These are phyloP conservation scores for Lipomyces mesembrius DNA, from an alignment of 805 yeast species.

Conservation along the genomic window DNA sequence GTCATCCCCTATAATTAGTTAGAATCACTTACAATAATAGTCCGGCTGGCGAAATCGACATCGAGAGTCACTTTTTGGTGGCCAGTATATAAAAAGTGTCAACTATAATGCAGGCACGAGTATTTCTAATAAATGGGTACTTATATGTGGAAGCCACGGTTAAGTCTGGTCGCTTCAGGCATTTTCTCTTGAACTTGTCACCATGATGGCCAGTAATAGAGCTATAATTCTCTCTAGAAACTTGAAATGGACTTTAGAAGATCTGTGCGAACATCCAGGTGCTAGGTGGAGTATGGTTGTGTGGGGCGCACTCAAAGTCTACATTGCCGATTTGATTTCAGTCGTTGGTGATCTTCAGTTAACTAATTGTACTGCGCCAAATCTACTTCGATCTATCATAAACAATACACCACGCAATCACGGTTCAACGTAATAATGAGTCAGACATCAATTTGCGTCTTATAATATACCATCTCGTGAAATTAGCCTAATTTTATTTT, in stretches of 20 bases:
- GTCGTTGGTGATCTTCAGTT: too few species aligned
- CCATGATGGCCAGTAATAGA: background rate
- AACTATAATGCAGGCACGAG: background rate
- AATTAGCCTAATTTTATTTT: background rate
- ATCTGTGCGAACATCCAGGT: background rate
- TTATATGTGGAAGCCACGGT: constrained; percentile 37
- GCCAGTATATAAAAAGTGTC: constrained; percentile 24
- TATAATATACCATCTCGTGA: background rate
- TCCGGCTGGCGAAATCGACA: constrained; percentile 24
- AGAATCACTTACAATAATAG: constrained; percentile 19
- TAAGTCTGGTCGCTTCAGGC: constrained; percentile 28
- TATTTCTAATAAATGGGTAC: constrained; percentile 9
- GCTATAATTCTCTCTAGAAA: background rate
- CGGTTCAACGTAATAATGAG: background rate
- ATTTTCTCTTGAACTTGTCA: constrained; percentile 3
- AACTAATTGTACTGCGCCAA: too few species aligned
- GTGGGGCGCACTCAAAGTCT: background rate
- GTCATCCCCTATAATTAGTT: background rate
- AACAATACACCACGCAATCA: background rate
- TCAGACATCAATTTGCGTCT: background rate
- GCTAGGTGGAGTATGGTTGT: background rate
- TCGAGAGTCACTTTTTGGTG: constrained; percentile 34
- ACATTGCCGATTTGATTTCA: too few species aligned
- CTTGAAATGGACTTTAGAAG: background rate
- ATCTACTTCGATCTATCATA: background rate